phyloP scores from a whole-genome alignment of 208 protist species.

The Leishmania turanica region DNA sequence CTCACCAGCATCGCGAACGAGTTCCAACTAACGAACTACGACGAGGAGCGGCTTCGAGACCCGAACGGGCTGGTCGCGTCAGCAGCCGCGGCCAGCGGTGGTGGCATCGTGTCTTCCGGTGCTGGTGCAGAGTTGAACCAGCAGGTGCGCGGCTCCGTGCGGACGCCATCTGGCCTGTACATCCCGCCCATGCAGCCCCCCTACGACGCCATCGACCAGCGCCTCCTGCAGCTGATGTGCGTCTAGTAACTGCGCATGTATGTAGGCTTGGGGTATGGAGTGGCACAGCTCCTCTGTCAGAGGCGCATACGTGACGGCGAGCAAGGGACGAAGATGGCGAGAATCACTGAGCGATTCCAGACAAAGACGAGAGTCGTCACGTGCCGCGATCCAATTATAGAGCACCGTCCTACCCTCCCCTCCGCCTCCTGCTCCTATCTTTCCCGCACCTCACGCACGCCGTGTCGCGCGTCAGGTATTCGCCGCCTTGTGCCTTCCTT shows the following conservation, averaged over 20 bases:
- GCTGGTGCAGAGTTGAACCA: slow-evolving; percentile 14
- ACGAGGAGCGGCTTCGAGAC: slow-evolving; percentile 69
- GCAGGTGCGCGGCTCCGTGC: slow-evolving; percentile 32
- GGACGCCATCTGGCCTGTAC: slow-evolving; percentile 65
- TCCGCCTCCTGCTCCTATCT: background rate
- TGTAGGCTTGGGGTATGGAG: background rate
- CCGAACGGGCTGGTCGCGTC: slow-evolving; percentile 66
- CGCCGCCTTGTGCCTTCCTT: background rate
- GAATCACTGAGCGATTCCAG: background rate
- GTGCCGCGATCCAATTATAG: background rate
- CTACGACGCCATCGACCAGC: slow-evolving; percentile 71
- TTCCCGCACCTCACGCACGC: background rate
- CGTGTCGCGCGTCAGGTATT: background rate
- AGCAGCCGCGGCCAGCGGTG: slow-evolving; percentile 44
- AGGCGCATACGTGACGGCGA: background rate
- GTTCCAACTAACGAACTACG: slow-evolving; percentile 77
- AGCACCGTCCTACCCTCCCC: background rate
- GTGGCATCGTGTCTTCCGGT: slow-evolving; percentile 9
- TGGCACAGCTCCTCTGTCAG: background rate
- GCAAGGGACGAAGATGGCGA: background rate
- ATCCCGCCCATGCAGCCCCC: slow-evolving; percentile 58
- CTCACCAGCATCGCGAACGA: slow-evolving; percentile 80
- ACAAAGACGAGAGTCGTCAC: background rate
- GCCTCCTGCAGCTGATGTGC: slow-evolving; percentile 67
- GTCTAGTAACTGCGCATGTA: slow-evolving; percentile 22